A percentile compares a stretch with the other conserved stretches of the same genome.
These are phyloP conservation scores for Alternaria ethzedia DNA, from an alignment of 2,329 filamentous ascomycete species.

Conservation along the genomic window DNA sequence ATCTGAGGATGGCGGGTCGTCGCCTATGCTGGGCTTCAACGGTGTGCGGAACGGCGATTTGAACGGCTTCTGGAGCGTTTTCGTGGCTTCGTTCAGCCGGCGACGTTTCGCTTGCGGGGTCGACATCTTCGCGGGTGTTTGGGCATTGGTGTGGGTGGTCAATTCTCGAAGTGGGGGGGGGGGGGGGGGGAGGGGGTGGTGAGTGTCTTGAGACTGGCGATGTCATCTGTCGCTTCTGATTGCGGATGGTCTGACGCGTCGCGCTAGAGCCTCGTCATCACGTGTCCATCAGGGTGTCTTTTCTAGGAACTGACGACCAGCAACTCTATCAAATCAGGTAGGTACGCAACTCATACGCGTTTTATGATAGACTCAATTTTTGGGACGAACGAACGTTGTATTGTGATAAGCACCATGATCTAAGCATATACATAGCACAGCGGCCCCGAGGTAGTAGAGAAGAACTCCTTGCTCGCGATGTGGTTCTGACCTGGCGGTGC, in stretches of 20 bases:
- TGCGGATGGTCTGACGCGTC: conserved; percentile 1
- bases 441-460: conserved; percentile 39
- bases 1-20: conserved; percentile 35
- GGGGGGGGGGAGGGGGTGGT: background rate
- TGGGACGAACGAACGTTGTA: background rate
- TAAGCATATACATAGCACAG: conserved; percentile 45
- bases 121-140: conserved; percentile 48
- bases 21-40: conserved; percentile 30
- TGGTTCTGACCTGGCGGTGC: conserved; percentile 32
- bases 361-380: background rate
- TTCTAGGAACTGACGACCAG: background rate
- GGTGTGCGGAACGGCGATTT: conserved; percentile 69
- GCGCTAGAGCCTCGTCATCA: conserved; percentile 9
- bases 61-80: conserved; percentile 72
- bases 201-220: background rate
- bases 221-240: conserved; percentile 8
- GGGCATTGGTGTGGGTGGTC: conserved; percentile 15
- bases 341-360: background rate
- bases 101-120: conserved; percentile 67
- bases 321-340: background rate
- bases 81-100: conserved; percentile 63
- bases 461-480: conserved; percentile 32
- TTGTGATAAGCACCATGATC: background rate
- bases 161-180: background rate
- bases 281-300: background rate